Evolutionary conservation across 768 basidiomycete genomes (phyloP), one percentile per base, ranked within the genome.

Genomic region (Rhodotorula toruloides): DNA sequence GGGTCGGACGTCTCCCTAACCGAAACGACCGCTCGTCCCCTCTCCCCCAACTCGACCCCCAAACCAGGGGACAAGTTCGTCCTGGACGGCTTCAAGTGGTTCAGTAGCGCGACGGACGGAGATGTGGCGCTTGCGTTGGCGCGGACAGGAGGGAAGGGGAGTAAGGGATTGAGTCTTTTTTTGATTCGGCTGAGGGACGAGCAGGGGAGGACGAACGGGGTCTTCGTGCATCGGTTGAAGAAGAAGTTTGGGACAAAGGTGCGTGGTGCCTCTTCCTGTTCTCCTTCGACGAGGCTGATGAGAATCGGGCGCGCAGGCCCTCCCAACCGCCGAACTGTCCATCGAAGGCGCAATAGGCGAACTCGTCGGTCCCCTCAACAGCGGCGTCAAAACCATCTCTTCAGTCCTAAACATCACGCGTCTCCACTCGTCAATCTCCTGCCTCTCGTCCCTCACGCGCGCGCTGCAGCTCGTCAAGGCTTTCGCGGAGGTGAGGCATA

Each of bases 331-430:
- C 0, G 88, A 90, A 76, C 82, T 89, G 48, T 82, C 82, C 25
- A 79, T 90, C 25, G 79, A 84, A 60, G 80, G 80, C 40, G 77
- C 86, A 0, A 81, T 83, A 57, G 88, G 80, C 1, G 86, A 86
- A 76, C 83, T 86, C 49, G 77, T 90, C 48, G 87, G 88, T 3
- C 44, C 44, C 1, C 58, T 47, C 46, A 65, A 65, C n/a, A 14
- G 42, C 10, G 70, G 89, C 27, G 82, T 89, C 62, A 84, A 84
- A 74, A 80, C 79, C 65, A 88, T 89, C 61, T 78, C 85, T 7
- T 83, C 87, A 0, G 84, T 89, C 13, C 83, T 89, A 44, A 88
- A 87, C 76, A 88, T 90, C 74, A 89, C 88, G 1, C 86, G 88
- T 6, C 74, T 88, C 8, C 84, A 87, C 78, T 87, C 84, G 8